phyloP scores from a whole-genome alignment of 352 stramenopile species.

The Pythium aquatile region DNA sequence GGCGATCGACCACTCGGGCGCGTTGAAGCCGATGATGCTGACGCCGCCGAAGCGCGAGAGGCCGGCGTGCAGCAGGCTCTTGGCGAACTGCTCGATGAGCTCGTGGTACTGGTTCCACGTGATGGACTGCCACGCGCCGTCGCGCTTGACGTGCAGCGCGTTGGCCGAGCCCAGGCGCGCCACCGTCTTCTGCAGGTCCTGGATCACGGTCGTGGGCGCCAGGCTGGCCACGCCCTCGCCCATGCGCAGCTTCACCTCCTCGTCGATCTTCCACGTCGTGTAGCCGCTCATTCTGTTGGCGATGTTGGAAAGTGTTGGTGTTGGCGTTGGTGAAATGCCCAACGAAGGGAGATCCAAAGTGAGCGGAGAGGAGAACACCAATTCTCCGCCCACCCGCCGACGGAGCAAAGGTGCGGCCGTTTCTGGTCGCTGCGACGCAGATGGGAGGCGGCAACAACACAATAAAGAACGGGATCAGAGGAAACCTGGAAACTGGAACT shows the following conservation, averaged over 20 bases:
- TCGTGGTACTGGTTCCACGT: conserved; percentile 82
- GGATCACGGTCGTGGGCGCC: conserved; percentile 45
- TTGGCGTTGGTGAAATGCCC: background rate
- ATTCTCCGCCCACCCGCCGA: background rate
- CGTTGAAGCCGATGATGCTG: conserved; percentile 91
- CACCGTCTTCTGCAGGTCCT: conserved; percentile 65
- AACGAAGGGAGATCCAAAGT: conserved; percentile 3
- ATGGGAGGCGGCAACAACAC: conserved; percentile 4
- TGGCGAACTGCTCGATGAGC: conserved; percentile 73
- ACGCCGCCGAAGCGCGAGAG: conserved; percentile 76
- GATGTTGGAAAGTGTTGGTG: background rate
- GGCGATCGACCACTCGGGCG: conserved; percentile 92
- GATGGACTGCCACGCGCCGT: conserved; percentile 69
- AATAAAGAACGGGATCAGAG: background rate
- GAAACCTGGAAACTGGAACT: background rate
- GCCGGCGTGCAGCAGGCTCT: conserved; percentile 70
- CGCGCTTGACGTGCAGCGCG: conserved; percentile 64
- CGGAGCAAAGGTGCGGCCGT: conserved; percentile 5
- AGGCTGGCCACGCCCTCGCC: conserved; percentile 43
- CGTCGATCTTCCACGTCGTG: conserved; percentile 85
- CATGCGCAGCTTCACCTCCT: conserved; percentile 77
- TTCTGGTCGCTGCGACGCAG: background rate
- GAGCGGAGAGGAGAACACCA: background rate
- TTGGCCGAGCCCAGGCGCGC: conserved; percentile 50
- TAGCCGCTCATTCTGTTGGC: conserved; percentile 19